phyloP scores from a whole-genome alignment of 78 protist genomes.

The Chrysochromulina parva region DNA sequence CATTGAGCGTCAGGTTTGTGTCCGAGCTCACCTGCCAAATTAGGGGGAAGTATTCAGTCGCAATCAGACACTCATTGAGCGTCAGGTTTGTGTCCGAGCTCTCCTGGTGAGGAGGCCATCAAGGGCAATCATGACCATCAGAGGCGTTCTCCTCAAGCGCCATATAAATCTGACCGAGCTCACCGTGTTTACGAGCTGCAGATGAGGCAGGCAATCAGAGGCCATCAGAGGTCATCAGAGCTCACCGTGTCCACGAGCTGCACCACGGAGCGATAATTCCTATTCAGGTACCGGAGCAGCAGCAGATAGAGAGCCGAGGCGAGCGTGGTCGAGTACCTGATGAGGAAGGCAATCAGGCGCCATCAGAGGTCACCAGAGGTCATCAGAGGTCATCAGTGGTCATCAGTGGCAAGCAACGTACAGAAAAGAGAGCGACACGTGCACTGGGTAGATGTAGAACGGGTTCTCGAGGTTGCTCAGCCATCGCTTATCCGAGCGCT shows the following conservation, averaged over 20 bases:
- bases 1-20: slow-evolving; percentile 28
- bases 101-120: too few relatives aligned
- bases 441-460: slow-evolving; percentile 44
- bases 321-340: slow-evolving; percentile 36
- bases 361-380: too few relatives aligned
- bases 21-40: slow-evolving; percentile 4
- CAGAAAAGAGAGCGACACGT: slow-evolving; percentile 44
- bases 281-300: neutral
- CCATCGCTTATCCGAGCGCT: slow-evolving; percentile 18
- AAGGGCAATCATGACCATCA: too few relatives aligned
- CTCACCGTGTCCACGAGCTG: neutral
- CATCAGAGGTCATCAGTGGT: too few relatives aligned
- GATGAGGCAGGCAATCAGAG: too few relatives aligned
- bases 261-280: slow-evolving; percentile 37
- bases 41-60: too few relatives aligned
- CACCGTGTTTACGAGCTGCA: too few relatives aligned
- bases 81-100: slow-evolving; percentile 32
- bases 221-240: too few relatives aligned
- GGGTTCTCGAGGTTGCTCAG: neutral
- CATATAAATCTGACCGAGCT: too few relatives aligned
- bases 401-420: neutral
- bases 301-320: slow-evolving; percentile 51
- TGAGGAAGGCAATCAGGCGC: neutral
- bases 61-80: slow-evolving; percentile 22
- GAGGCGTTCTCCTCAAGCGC: too few relatives aligned